Conservation (phyloP, 805 yeast species). For the Ogataea methanolica region DNA sequence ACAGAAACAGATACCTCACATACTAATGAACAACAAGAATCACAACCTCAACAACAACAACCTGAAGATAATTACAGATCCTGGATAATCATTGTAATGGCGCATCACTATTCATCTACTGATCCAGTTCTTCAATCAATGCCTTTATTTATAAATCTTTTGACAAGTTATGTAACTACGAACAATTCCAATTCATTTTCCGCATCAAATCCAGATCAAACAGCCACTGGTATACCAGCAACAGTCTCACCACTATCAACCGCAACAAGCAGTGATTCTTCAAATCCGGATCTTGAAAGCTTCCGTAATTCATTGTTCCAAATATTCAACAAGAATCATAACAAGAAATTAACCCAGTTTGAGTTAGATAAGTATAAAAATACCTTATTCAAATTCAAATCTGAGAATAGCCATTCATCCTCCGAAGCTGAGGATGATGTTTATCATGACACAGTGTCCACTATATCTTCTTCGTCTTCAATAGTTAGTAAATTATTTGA, state of each 20-base stretch:
- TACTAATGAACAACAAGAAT: background rate
- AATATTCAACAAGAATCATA: conserved; percentile 14
- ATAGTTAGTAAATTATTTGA: conserved; percentile 3
- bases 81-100: conserved; percentile 62
- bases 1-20: background rate
- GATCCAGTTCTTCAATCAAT: conserved; percentile 42
- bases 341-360: conserved; percentile 11
- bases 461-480: background rate
- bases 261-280: background rate
- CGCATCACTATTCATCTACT: conserved; percentile 42
- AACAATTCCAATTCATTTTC: conserved; percentile 1
- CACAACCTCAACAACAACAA: background rate
- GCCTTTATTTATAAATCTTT: conserved; percentile 21
- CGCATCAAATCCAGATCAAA: background rate
- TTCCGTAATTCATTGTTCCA: conserved; percentile 20
- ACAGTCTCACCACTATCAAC: conserved; percentile 1
- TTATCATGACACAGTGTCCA: background rate
- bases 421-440: background rate
- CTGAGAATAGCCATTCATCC: background rate
- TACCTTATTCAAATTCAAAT: conserved; percentile 11
- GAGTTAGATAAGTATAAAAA: conserved; percentile 15
- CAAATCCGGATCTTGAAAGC: conserved; percentile 16
- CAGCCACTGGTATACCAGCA: conserved; percentile 5
- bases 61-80: conserved; percentile 33
- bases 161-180: conserved; percentile 19